Evolutionary conservation across 148 eudicot genomes (phyloP).

Genomic region (Nepenthes mirabilis): DNA sequence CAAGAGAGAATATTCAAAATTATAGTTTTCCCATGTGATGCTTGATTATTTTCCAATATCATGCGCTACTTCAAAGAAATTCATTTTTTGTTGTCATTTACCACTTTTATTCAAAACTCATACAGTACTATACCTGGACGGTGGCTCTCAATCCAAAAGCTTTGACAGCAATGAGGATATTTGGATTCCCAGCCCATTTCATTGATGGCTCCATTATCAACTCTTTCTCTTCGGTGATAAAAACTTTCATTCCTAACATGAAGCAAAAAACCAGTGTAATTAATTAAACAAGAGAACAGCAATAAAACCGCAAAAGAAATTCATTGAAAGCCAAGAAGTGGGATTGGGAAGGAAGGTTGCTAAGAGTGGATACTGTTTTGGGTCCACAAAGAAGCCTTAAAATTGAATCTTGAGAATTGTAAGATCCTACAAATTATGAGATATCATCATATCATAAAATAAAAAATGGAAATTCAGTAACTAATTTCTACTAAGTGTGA

Average conservation of each 20-base stretch:
- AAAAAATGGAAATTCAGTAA: no score
- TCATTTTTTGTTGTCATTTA: no score
- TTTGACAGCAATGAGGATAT: conserved; percentile 8
- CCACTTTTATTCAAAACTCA: not conserved
- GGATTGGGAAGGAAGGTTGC: no score
- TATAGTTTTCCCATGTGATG: not conserved
- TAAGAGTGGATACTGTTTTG: no score
- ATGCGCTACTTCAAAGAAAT: not conserved
- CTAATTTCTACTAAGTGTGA: no score
- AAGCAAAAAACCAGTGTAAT: not conserved
- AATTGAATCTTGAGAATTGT: no score
- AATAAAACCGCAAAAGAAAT: not conserved
- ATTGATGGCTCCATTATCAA: conserved; percentile 11
- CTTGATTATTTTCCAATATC: conserved; percentile 1
- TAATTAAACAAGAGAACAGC: not conserved
- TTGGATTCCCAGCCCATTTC: conserved; percentile 15
- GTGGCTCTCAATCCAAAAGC: conserved; percentile 35
- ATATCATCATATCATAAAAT: no score
- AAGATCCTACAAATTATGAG: no score
- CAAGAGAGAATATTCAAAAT: no score
- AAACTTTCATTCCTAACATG: conserved; percentile 8
- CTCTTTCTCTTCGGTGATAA: conserved; percentile 10
- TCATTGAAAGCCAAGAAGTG: no score
- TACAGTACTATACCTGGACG: conserved; percentile 49
- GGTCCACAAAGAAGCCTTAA: no score